phyloP scores from a whole-genome alignment of 805 yeast species.

The Metschnikowia cerradonensis region DNA sequence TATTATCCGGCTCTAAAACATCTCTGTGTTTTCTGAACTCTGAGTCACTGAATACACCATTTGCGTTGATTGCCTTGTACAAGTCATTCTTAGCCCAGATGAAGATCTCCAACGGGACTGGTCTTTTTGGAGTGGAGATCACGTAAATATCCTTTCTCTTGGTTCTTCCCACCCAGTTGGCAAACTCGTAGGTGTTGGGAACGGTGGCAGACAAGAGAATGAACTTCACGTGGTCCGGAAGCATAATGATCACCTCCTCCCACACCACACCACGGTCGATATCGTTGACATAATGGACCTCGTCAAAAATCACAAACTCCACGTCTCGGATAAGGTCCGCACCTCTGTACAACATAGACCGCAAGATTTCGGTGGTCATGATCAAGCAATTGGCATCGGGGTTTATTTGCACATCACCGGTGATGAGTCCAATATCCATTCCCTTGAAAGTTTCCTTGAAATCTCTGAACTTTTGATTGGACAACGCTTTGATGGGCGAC shows the following conservation, averaged over 20 bases:
- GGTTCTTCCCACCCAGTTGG: slow-evolving; percentile 97
- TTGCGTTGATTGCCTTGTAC: slow-evolving; percentile 69
- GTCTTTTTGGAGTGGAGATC: slow-evolving; percentile 93
- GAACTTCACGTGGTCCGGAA: slow-evolving; percentile 93
- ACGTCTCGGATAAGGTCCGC: slow-evolving; percentile 96
- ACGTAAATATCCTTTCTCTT: slow-evolving; percentile 95
- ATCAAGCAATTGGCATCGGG: slow-evolving; percentile 94
- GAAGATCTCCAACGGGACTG: slow-evolving; percentile 87
- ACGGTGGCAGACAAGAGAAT: slow-evolving; percentile 93
- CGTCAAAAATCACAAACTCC: slow-evolving; percentile 95
- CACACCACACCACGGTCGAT: slow-evolving; percentile 97
- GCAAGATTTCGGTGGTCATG: slow-evolving; percentile 94
- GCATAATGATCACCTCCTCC: slow-evolving; percentile 98
- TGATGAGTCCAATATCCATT: slow-evolving; percentile 85
- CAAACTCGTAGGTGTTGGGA: slow-evolving; percentile 97
- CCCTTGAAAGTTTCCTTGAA: slow-evolving; percentile 76
- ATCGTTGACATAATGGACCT: slow-evolving; percentile 96
- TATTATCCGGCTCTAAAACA: slow-evolving; percentile 38
- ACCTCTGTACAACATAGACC: slow-evolving; percentile 94
- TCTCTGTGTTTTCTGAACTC: slow-evolving; percentile 63
- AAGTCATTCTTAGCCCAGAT: slow-evolving; percentile 77
- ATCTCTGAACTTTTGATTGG: slow-evolving; percentile 87
- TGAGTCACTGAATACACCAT: slow-evolving; percentile 60
- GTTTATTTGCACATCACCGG: slow-evolving; percentile 97
- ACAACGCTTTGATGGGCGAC: slow-evolving; percentile 88